Percentiles rank a stretch among this genome's conserved stretches.
These are phyloP conservation scores for Cryptococcus sp. DNA, from an alignment of 1,284 basidiomycete species.

Conservation along the genomic window DNA sequence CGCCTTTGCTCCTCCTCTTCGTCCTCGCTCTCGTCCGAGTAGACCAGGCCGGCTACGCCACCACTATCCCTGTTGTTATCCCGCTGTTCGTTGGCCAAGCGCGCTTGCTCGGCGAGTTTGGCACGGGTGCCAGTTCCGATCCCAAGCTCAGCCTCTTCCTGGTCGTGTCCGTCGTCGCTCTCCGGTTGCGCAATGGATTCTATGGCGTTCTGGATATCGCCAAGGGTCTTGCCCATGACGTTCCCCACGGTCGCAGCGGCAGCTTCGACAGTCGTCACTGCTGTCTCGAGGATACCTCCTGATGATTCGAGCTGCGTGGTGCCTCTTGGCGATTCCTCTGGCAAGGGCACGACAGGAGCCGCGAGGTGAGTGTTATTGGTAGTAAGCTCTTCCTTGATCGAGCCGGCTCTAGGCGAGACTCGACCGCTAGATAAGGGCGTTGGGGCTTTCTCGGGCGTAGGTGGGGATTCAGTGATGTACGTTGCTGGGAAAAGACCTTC, in stretches of 20 bases:
- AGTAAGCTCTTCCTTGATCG: background rate
- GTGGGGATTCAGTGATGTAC: conserved; percentile 70
- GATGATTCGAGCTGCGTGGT: conserved; percentile 8
- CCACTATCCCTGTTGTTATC: conserved; percentile 54
- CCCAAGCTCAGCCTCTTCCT: conserved; percentile 56
- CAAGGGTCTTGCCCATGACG: conserved; percentile 81
- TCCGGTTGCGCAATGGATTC: conserved; percentile 63
- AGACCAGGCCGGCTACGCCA: conserved; percentile 46
- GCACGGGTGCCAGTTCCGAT: conserved; percentile 66
- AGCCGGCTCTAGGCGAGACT: conserved; percentile 8
- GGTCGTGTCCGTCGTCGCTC: conserved; percentile 12
- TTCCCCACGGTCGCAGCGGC: conserved; percentile 26
- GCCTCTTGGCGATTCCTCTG: conserved; percentile 24
- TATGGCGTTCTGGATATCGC: conserved; percentile 83
- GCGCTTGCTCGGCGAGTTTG: conserved; percentile 71
- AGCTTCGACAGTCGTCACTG: conserved; percentile 22
- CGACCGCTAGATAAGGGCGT: conserved; percentile 2
- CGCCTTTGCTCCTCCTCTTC: conserved; percentile 38
- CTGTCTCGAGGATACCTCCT: conserved; percentile 37
- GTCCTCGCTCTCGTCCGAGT: conserved; percentile 55
- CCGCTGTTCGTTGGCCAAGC: conserved; percentile 58
- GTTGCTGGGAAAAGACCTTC: conserved; percentile 87
- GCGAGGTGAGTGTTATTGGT: conserved; percentile 20
- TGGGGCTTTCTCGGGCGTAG: conserved; percentile 7
- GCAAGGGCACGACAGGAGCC: conserved; percentile 29